Base-by-base conservation (phyloP, 371 early-diverging fungal genomes). In the Furculomyces boomerangus region DNA sequence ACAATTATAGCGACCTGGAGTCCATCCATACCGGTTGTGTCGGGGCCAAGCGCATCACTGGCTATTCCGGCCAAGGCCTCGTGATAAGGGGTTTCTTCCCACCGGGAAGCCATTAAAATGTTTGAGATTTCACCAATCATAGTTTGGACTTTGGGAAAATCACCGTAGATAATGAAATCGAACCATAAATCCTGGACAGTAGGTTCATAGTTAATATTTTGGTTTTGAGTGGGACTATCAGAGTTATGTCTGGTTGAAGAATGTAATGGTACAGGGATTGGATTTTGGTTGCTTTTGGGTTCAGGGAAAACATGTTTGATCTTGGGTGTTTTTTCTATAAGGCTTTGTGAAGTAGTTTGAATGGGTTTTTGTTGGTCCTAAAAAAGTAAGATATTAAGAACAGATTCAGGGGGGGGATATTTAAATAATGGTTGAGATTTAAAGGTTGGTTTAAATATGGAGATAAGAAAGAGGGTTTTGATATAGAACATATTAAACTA, bases 1-100 rank as follows among this genome's bases (percentile, higher is more conserved):
- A 61, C 68, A 60, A 68, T 68, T 26, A 68, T 68, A 35, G 68
- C 70, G n/a, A 68, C 68, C 52, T 68, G 68, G 39, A 68, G 57
- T 24, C 68, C 68, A 41, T 68, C 68, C 68, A 68, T 68, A n/a
- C 59, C 59, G 18, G 69, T 47, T 3, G 68, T 68, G 54, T 68
- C 68, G 50, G 61, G 63, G 3, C 68, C 68, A 2, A 68, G 61
- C 58, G 60, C 66, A 27, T 68, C 60, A 50, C 61, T 61, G 26
- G 68, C 68, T 37, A 68, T 63, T 20, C 56, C 61, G 10, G 60
- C 64, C 44, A 68, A 60, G n/a, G 68, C 68, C 56, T 59, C 64
- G 46, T 68, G 68, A 52, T 67, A 68, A 50, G 69, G 66, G 45
- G 68, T 68, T 3, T 64, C 54, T 41, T 68, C 70, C 41, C 37